Conservation (phyloP, 768 basidiomycete genomes). For the Leccinum rimulosum region DNA sequence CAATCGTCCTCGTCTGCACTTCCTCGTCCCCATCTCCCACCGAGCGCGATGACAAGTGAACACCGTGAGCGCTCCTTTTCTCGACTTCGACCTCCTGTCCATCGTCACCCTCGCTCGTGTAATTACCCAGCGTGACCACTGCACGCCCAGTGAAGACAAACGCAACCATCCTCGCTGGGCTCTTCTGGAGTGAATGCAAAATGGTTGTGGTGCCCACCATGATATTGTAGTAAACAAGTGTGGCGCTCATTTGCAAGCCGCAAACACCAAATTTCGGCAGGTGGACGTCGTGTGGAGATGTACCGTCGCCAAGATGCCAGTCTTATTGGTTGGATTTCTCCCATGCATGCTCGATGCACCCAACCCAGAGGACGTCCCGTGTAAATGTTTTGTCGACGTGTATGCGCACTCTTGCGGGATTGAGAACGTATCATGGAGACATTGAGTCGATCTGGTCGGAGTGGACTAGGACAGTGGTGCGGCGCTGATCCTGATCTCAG, state of each 20-base stretch:
- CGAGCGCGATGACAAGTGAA: no score
- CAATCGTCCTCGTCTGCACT: no score
- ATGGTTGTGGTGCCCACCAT: slow-evolving; percentile 59
- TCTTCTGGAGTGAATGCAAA: slow-evolving; percentile 79
- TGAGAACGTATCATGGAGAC: slow-evolving; percentile 45
- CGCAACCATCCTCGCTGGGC: slow-evolving; percentile 44
- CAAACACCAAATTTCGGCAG: slow-evolving; percentile 46
- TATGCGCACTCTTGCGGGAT: slow-evolving; percentile 44
- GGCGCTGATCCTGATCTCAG: slow-evolving; percentile 59
- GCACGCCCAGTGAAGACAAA: no score
- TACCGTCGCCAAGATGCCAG: slow-evolving; percentile 45
- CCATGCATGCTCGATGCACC: slow-evolving; percentile 36
- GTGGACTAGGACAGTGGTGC: slow-evolving; percentile 47
- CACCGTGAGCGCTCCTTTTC: no score
- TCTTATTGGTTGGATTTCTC: slow-evolving; percentile 44
- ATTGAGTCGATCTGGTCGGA: slow-evolving; percentile 41
- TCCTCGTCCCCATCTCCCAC: no score
- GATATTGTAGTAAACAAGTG: slow-evolving; percentile 30
- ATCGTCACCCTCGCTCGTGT: no score
- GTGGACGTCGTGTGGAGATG: slow-evolving; percentile 60
- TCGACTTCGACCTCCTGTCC: no score
- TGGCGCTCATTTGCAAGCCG: slow-evolving; percentile 52
- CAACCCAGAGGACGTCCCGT: slow-evolving; percentile 31
- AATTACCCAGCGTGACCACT: no score
- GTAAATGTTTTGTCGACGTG: slow-evolving; percentile 54